Conservation (phyloP, 441 rosid species). For the Syzygium syzygioides region DNA sequence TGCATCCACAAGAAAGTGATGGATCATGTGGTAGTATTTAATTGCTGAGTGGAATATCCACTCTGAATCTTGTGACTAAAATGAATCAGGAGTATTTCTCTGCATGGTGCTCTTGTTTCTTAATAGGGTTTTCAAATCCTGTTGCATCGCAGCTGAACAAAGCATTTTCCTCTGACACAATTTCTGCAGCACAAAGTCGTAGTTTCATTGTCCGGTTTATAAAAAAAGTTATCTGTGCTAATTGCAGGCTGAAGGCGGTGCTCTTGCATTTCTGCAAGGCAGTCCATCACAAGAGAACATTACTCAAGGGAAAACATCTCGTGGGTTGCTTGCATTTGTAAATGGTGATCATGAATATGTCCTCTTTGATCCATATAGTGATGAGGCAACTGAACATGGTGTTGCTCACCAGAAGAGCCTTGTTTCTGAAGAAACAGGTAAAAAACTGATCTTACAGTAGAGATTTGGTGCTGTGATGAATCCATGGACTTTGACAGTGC, state of each 20-base stretch:
- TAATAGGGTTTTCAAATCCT: neutral
- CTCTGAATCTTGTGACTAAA: neutral
- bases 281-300: slow-evolving; percentile 24
- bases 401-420: slow-evolving; percentile 18
- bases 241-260: slow-evolving; percentile 82
- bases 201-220: neutral
- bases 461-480: neutral
- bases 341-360: slow-evolving; percentile 86
- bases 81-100: neutral
- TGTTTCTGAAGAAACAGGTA: slow-evolving; percentile 58
- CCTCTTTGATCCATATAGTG: slow-evolving; percentile 61
- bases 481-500: neutral
- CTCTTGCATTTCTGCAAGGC: slow-evolving; percentile 51
- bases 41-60: neutral
- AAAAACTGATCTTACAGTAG: neutral
- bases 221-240: neutral
- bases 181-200: neutral
- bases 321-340: slow-evolving; percentile 52
- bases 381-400: slow-evolving; percentile 43
- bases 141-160: neutral
- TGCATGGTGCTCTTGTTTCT: neutral
- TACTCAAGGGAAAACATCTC: slow-evolving; percentile 34
- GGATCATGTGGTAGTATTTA: neutral
- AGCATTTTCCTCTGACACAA: neutral
- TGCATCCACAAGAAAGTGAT: neutral